These are phyloP conservation scores for Bacterosira constricta DNA, from an alignment of 108 stramenopile genomes.

Conservation along the genomic window DNA sequence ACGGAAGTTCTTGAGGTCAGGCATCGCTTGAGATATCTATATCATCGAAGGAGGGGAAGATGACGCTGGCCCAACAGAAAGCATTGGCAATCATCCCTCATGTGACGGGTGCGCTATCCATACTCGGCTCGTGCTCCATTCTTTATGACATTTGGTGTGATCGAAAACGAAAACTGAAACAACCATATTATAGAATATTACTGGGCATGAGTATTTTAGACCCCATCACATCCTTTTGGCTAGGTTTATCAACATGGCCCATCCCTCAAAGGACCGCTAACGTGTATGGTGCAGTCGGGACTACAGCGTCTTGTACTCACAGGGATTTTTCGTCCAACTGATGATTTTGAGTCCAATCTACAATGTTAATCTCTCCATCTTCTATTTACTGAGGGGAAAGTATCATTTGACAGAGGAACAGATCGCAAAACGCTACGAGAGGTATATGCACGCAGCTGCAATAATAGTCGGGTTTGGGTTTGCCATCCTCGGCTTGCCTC, in stretches of 20 bases:
- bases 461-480: slow-evolving; percentile 27
- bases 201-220: slow-evolving; percentile 26
- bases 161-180: slow-evolving; percentile 11
- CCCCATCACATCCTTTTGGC: slow-evolving; percentile 13
- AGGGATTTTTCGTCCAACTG: slow-evolving; percentile 65
- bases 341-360: slow-evolving; percentile 48
- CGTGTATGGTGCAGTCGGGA: slow-evolving; percentile 52
- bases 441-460: slow-evolving; percentile 35
- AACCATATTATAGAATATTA: slow-evolving; percentile 29
- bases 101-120: slow-evolving; percentile 27
- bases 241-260: slow-evolving; percentile 52
- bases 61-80: slow-evolving; percentile 10
- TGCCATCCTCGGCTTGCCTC: slow-evolving; percentile 25
- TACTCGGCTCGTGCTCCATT: slow-evolving; percentile 27
- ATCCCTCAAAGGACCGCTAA: slow-evolving; percentile 37
- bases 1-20: too few species aligned
- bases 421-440: slow-evolving; percentile 34
- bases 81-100: slow-evolving; percentile 20
- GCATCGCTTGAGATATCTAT: too few species aligned
- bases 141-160: slow-evolving; percentile 28
- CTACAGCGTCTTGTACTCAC: slow-evolving; percentile 49
- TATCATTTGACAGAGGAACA: slow-evolving; percentile 38
- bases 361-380: slow-evolving; percentile 48
- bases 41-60: too few species aligned
- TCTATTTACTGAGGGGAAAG: slow-evolving; percentile 57